Conservation (phyloP, 495 filamentous ascomycete genomes). For the Endocarpon pusillum region DNA sequence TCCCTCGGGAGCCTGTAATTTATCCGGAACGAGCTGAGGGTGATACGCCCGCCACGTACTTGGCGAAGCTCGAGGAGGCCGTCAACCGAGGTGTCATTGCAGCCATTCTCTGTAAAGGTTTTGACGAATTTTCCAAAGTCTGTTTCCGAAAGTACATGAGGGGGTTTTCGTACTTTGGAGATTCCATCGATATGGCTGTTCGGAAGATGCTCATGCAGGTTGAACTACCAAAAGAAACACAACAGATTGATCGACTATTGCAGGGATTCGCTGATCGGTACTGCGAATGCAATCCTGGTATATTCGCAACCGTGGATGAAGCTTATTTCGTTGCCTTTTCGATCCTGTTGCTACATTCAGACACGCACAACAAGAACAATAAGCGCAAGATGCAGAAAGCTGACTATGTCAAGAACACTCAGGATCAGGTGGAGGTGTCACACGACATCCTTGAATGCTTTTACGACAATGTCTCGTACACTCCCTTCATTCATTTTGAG, state of each 20-base stretch:
- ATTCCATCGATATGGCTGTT: slow-evolving; percentile 95
- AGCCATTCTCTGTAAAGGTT: slow-evolving; percentile 63
- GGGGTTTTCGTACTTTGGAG: slow-evolving; percentile 81
- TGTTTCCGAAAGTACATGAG: slow-evolving; percentile 89
- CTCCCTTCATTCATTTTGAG: slow-evolving; percentile 91
- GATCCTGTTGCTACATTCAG: slow-evolving; percentile 86
- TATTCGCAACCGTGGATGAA: slow-evolving; percentile 73
- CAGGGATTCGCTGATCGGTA: slow-evolving; percentile 93
- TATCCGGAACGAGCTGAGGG: slow-evolving; percentile 69
- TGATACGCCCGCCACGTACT: slow-evolving; percentile 80
- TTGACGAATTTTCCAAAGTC: slow-evolving; percentile 64
- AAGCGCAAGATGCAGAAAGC: slow-evolving; percentile 96
- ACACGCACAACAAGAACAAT: slow-evolving; percentile 99
- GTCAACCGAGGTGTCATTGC: slow-evolving; percentile 66
- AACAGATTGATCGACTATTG: slow-evolving; percentile 90
- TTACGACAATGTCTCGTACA: slow-evolving; percentile 96
- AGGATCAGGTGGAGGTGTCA: slow-evolving; percentile 61
- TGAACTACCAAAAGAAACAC: slow-evolving; percentile 89
- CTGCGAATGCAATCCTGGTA: slow-evolving; percentile 94
- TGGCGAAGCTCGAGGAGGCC: slow-evolving; percentile 61
- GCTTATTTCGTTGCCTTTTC: slow-evolving; percentile 97
- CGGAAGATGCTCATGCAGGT: slow-evolving; percentile 93
- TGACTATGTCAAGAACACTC: slow-evolving; percentile 90
- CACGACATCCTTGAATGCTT: slow-evolving; percentile 90
- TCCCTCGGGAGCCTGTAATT: slow-evolving; percentile 42